phyloP scores from a whole-genome alignment of 2,329 filamentous ascomycete genomes.

The Lojkania enalia region DNA sequence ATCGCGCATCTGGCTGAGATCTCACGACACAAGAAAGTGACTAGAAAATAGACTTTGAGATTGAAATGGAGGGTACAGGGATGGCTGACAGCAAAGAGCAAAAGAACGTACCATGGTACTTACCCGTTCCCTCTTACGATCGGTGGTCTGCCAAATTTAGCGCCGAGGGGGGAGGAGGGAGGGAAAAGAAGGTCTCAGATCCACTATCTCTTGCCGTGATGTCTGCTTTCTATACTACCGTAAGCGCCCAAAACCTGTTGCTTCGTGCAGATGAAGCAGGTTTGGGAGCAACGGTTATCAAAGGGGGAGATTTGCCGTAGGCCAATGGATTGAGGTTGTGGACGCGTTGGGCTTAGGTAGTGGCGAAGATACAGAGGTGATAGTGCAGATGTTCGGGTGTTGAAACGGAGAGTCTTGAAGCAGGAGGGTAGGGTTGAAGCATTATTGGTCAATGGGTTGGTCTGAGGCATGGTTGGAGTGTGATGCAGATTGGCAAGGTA shows the following conservation, averaged over 20 bases:
- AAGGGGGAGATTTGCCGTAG: background rate
- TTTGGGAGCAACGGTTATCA: conserved; percentile 1
- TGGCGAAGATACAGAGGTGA: conserved; percentile 7
- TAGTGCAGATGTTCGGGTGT: conserved; percentile 5
- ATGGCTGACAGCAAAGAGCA: no score
- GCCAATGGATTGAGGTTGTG: conserved; percentile 2
- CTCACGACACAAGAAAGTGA: background rate
- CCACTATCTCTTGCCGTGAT: conserved; percentile 5
- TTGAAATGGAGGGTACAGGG: conserved; percentile 9
- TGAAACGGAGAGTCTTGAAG: background rate
- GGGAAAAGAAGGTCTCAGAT: background rate
- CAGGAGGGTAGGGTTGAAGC: background rate
- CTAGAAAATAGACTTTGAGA: background rate
- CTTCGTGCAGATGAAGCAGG: background rate
- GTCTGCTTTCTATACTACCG: conserved; percentile 12
- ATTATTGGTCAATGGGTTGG: conserved; percentile 7
- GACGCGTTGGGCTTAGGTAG: background rate
- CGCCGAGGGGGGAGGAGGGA: conserved; percentile 4
- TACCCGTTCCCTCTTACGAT: background rate
- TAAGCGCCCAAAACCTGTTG: conserved; percentile 9
- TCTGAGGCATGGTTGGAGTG: background rate
- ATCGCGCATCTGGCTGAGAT: conserved; percentile 5
- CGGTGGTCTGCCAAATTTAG: conserved; percentile 3
- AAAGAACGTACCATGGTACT: background rate
- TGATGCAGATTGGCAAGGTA: conserved; percentile 6